phyloP scores from a whole-genome alignment of 2,329 filamentous ascomycete genomes.

The Sporothrix brunneoviolacea region DNA sequence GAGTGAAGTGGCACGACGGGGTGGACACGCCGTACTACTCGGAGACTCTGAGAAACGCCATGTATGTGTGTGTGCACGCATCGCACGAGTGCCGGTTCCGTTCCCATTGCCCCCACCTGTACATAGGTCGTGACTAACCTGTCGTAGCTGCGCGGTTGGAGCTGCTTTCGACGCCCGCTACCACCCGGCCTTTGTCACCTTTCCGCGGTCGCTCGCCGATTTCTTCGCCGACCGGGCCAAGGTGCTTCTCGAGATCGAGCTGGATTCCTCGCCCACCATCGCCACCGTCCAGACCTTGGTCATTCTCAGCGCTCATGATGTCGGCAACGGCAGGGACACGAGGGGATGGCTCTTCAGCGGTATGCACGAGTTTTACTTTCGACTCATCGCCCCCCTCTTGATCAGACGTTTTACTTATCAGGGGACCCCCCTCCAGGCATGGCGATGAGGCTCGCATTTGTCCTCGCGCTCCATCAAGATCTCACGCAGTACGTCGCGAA shows the following conservation, averaged over 20 bases:
- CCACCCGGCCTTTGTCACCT: conserved; percentile 22
- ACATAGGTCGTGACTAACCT: too few relatives aligned
- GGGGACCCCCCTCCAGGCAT: too few relatives aligned
- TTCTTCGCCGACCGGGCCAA: conserved; percentile 39
- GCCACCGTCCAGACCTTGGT: conserved; percentile 41
- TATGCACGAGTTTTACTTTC: too few relatives aligned
- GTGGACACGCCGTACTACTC: conserved; percentile 18
- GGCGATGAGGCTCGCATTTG: conserved; percentile 38
- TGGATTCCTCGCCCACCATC: conserved; percentile 40
- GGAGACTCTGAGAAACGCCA: conserved; percentile 17
- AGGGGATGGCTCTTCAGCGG: conserved; percentile 41
- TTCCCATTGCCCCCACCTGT: too few relatives aligned
- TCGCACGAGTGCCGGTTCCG: too few relatives aligned
- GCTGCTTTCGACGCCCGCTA: conserved; percentile 25
- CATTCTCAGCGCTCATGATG: conserved; percentile 38
- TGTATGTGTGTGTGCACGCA: too few relatives aligned
- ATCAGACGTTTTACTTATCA: too few relatives aligned
- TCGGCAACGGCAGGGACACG: conserved; percentile 35
- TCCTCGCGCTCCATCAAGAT: conserved; percentile 36
- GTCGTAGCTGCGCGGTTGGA: conserved; percentile 29
- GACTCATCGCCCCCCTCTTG: too few relatives aligned
- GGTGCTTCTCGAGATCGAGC: conserved; percentile 37
- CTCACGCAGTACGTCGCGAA: conserved; percentile 32
- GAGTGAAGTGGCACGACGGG: conserved; percentile 6
- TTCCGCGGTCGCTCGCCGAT: conserved; percentile 27